Evolutionary conservation across 441 rosid genomes (phyloP).

Genomic region (Populus tomentosa): DNA sequence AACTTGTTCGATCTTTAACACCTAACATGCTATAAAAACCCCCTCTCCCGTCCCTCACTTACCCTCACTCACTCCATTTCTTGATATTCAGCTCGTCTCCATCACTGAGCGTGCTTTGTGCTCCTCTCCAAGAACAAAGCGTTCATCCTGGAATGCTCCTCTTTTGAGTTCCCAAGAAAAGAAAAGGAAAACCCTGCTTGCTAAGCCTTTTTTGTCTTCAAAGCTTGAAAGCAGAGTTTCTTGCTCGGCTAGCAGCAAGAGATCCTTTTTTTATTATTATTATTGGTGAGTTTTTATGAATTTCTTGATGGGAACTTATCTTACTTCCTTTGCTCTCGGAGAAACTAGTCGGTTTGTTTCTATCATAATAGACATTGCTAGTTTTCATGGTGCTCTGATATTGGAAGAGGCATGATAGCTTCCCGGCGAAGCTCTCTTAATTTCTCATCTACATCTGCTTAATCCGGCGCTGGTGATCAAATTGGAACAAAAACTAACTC

Average conservation of each 20-base stretch:
- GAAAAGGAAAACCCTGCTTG: not conserved
- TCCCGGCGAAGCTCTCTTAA: not conserved
- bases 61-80: not conserved
- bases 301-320: not conserved
- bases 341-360: too few species aligned
- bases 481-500: too few species aligned
- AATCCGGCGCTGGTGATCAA: too few species aligned
- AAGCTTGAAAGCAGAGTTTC: too few species aligned
- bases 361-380: too few species aligned
- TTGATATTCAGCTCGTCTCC: not conserved
- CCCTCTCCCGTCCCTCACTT: not conserved
- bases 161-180: slow-evolving; percentile 10
- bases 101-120: not conserved
- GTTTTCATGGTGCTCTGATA: not conserved
- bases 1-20: slow-evolving; percentile 22
- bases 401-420: not conserved
- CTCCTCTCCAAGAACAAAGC: slow-evolving; percentile 18
- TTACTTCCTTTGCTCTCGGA: too few species aligned
- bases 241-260: too few species aligned
- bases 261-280: too few species aligned
- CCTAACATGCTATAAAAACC: not conserved
- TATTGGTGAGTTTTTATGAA: not conserved
- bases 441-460: not conserved
- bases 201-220: too few species aligned
- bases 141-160: slow-evolving; percentile 24